Evolutionary conservation across 2,329 filamentous ascomycete species (phyloP).

Genomic region (Penicillium sp.): DNA sequence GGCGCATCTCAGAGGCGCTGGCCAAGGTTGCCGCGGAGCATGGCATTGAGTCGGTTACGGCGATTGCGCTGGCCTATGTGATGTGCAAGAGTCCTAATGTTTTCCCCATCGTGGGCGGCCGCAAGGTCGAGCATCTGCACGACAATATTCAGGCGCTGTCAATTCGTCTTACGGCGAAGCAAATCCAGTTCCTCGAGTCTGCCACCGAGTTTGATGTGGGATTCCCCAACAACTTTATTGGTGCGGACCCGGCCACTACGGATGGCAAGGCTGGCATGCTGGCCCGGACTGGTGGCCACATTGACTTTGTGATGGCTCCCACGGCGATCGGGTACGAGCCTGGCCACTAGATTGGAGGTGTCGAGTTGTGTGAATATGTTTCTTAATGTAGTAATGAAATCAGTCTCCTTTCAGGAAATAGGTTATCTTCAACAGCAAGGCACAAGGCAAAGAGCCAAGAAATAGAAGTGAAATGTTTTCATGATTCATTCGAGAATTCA

Average conservation of each 20-base stretch:
- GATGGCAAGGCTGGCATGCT: slow-evolving; percentile 19
- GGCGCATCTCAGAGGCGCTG: slow-evolving; percentile 58
- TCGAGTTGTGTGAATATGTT: not conserved
- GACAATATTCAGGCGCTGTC: slow-evolving; percentile 32
- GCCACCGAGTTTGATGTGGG: slow-evolving; percentile 65
- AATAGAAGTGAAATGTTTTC: not conserved
- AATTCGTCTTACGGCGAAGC: slow-evolving; percentile 57
- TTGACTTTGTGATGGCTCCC: slow-evolving; percentile 25
- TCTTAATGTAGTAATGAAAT: not conserved
- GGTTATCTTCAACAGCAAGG: no score
- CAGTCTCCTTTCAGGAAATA: not conserved
- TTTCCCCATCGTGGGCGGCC: slow-evolving; percentile 72
- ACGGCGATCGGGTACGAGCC: slow-evolving; percentile 25
- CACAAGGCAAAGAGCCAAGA: not conserved
- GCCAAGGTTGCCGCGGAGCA: slow-evolving; percentile 62
- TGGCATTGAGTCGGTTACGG: slow-evolving; percentile 58
- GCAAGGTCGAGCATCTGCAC: slow-evolving; percentile 68
- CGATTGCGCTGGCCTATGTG: slow-evolving; percentile 72
- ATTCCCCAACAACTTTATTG: slow-evolving; percentile 66
- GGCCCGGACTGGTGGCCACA: slow-evolving; percentile 11
- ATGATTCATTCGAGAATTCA: slow-evolving; percentile 5
- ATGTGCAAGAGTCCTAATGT: slow-evolving; percentile 72
- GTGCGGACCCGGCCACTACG: slow-evolving; percentile 29
- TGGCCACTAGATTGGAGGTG: slow-evolving; percentile 1
- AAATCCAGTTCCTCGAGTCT: slow-evolving; percentile 67